Conservation (phyloP, 805 yeast genomes). For the Cyberlindnera nakhonratchasimensis region DNA sequence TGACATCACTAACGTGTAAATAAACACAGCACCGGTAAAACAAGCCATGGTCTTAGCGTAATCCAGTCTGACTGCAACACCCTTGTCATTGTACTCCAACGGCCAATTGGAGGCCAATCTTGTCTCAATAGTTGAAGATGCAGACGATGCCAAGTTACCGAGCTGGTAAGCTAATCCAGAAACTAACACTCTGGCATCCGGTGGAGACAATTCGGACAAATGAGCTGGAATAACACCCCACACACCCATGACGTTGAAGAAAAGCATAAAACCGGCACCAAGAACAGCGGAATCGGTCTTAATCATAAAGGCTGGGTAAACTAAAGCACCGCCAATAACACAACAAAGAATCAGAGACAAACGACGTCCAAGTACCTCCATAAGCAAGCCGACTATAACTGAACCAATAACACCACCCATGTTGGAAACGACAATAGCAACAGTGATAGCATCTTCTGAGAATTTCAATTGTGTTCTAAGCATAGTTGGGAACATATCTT, state of each 20-base stretch:
- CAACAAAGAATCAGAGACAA: slow-evolving; percentile 49
- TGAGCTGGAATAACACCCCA: slow-evolving; percentile 74
- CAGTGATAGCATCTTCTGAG: slow-evolving; percentile 48
- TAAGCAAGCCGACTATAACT: slow-evolving; percentile 49
- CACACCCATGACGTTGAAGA: slow-evolving; percentile 64
- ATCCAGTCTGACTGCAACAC: slow-evolving; percentile 33
- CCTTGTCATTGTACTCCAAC: slow-evolving; percentile 32
- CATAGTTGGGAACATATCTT: slow-evolving; percentile 69
- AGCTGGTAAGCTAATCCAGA: slow-evolving; percentile 65
- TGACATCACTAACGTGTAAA: slow-evolving; percentile 43
- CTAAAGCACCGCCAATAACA: slow-evolving; percentile 53
- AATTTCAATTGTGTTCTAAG: slow-evolving; percentile 50
- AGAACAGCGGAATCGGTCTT: slow-evolving; percentile 38
- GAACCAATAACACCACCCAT: slow-evolving; percentile 70
- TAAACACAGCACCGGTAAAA: slow-evolving; percentile 64
- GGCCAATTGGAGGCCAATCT: slow-evolving; percentile 62
- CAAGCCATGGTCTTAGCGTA: slow-evolving; percentile 71
- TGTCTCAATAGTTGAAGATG: slow-evolving; percentile 69
- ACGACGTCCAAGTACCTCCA: slow-evolving; percentile 63
- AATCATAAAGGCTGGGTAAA: slow-evolving; percentile 56
- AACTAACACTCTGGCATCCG: slow-evolving; percentile 59
- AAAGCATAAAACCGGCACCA: slow-evolving; percentile 63
- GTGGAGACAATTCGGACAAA: slow-evolving; percentile 62
- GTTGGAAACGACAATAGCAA: slow-evolving; percentile 59
- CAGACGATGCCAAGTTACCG: slow-evolving; percentile 70